Conservation (phyloP, 1,139 yeast genomes). For the Suhomyces wounanorum region DNA sequence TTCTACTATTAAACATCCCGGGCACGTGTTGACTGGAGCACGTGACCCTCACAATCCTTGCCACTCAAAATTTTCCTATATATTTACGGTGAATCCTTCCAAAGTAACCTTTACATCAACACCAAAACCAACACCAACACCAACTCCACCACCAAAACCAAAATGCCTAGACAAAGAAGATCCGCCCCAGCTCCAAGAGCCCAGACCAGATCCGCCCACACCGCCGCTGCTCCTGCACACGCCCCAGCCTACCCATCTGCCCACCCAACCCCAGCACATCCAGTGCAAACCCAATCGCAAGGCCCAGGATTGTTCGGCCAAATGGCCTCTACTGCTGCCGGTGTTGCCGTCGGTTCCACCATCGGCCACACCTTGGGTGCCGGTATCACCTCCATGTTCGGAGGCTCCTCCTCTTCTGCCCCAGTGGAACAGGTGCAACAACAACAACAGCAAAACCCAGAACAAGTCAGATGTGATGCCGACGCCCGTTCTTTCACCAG, state of each 20-base stretch:
- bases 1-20: background rate
- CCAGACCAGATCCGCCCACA: constrained; percentile 73
- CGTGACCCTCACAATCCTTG: constrained; percentile 1
- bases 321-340: constrained; percentile 99
- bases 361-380: constrained; percentile 97
- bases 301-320: constrained; percentile 90
- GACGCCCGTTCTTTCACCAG: constrained; percentile 95
- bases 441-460: constrained; percentile 43
- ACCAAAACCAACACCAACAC: constrained; percentile 19
- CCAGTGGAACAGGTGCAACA: constrained; percentile 45
- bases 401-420: constrained; percentile 69
- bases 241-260: constrained; percentile 24
- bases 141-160: constrained; percentile 9
- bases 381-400: constrained; percentile 85
- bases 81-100: background rate
- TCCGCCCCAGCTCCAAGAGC: constrained; percentile 63
- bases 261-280: constrained; percentile 26
- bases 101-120: background rate
- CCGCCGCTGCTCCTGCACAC: constrained; percentile 62
- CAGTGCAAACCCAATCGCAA: constrained; percentile 48
- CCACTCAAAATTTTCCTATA: constrained; percentile 14
- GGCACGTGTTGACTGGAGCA: background rate
- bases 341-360: constrained; percentile 98
- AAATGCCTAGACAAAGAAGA: constrained; percentile 66
- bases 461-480: constrained; percentile 73